Base-by-base conservation (phyloP, 768 basidiomycete genomes). In the Auriculariales sp. region DNA sequence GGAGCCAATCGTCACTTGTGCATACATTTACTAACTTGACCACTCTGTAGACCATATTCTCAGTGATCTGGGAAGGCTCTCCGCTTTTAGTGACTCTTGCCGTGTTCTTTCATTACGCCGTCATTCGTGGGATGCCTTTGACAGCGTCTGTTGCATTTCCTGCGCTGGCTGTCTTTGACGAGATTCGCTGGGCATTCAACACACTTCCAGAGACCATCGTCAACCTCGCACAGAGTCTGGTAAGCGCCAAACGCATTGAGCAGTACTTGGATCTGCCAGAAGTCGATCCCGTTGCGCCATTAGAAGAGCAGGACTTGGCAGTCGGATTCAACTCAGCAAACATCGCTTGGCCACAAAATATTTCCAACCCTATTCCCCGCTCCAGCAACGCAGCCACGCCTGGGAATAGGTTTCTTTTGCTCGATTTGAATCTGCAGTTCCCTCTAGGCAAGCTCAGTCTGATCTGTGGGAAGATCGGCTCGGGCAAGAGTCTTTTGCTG, bases 141-240 rank as follows among this genome's bases (percentile, higher is more conserved):
- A 85, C 87, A 0, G 90, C 92, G 2, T 85, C 87, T 3, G 78
- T 80, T 52, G 92, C 91, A 1, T 93, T 93, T 62, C 90, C 69
- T 3, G 61, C 70, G 10, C 3, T 12, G 28, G 19, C 29, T 30
- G 15, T 32, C 39, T 28, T 46, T 27, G 27, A 28, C 4, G 6
- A 30, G 30, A 28, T 54, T 12, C 44, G 10, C 27, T 93, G 81
- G 56, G 87, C 84, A 4, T 72, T 94, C 49, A 90, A 83, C 56
- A 83, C 83, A 0, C 73, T 95, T 4, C 92, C 92, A 0, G 90
- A 93, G 62, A 90, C 88, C 0, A 79, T 93, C 59, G 88, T 95
- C 62, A 87, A 89, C 58, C 72, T 88, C 68, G 70, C 93, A 4
- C 91, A 95, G 68, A 83, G 19, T 28, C 71, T 86, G 39, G 87